Conservation (phyloP, 345 rosid genomes). For the Eucalyptus tenuipes region DNA sequence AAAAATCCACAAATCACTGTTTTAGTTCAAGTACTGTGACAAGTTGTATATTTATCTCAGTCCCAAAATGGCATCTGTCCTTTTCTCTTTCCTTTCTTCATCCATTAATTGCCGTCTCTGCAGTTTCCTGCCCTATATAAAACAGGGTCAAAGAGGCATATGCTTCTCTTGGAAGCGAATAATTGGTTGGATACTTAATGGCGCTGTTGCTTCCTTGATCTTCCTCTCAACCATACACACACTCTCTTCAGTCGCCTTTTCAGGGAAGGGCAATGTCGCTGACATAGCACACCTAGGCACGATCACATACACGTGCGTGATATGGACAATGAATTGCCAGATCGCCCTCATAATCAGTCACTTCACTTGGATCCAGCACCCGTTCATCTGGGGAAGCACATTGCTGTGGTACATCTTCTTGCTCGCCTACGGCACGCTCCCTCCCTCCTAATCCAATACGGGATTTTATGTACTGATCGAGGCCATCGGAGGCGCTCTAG, state of each 20-base stretch:
- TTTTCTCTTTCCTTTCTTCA: not conserved
- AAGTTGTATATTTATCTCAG: not conserved
- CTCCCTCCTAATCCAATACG: conserved; percentile 18
- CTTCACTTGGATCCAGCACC: conserved; percentile 76
- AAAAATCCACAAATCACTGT: not conserved
- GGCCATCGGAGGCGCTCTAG: conserved; percentile 24
- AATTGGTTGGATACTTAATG: conserved; percentile 62
- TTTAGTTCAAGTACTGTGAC: not conserved
- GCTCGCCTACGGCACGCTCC: conserved; percentile 25
- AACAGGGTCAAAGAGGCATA: conserved; percentile 58
- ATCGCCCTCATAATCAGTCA: conserved; percentile 54
- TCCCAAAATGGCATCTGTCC: not conserved
- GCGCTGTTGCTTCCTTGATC: conserved; percentile 35
- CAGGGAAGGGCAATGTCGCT: conserved; percentile 19
- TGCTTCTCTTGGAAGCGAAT: conserved; percentile 56
- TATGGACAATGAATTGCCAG: conserved; percentile 65
- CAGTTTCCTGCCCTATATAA: conserved; percentile 79
- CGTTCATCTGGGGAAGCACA: conserved; percentile 70
- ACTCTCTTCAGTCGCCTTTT: conserved; percentile 30
- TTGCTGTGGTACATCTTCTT: conserved; percentile 52
- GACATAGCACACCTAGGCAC: conserved; percentile 44
- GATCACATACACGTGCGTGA: conserved; percentile 38
- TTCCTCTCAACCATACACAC: conserved; percentile 26
- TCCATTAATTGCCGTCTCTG: not conserved
- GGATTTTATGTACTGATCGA: conserved; percentile 31